phyloP scores from a whole-genome alignment of 2,329 filamentous ascomycete genomes.

The Botryotinia convoluta region DNA sequence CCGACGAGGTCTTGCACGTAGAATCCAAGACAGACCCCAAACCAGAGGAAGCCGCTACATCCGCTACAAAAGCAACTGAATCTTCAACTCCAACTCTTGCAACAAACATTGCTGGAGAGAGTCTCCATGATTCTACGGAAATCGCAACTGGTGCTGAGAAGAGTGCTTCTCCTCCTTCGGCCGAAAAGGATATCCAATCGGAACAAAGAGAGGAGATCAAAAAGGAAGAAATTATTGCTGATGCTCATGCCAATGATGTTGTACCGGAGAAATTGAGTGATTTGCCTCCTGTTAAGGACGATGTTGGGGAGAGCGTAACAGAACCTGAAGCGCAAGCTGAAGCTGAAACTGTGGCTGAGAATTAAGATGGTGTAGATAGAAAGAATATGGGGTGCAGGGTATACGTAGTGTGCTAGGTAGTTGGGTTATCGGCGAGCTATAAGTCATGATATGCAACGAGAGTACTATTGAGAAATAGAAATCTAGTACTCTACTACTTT shows the following conservation, averaged over 20 bases:
- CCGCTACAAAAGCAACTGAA: conserved; percentile 23
- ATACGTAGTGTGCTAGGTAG: not conserved
- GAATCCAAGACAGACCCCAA: conserved; percentile 14
- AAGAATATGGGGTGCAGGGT: not conserved
- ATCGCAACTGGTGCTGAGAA: conserved; percentile 24
- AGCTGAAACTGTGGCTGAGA: conserved; percentile 23
- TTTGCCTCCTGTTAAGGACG: conserved; percentile 23
- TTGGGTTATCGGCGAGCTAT: not conserved
- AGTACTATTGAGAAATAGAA: not conserved
- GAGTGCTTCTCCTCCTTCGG: conserved; percentile 20
- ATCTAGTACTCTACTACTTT: not conserved
- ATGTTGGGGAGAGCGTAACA: not conserved
- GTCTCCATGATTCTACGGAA: conserved; percentile 28
- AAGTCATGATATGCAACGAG: not conserved
- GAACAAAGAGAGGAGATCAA: conserved; percentile 25
- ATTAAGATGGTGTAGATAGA: conserved; percentile 19
- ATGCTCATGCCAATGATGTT: conserved; percentile 18
- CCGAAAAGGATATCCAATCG: conserved; percentile 23
- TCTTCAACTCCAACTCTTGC: conserved; percentile 30
- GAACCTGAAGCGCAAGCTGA: conserved; percentile 23
- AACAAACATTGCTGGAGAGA: conserved; percentile 32
- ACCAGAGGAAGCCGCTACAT: conserved; percentile 3
- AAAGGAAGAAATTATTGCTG: conserved; percentile 20
- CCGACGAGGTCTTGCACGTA: conserved; percentile 42
- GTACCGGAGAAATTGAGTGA: conserved; percentile 26